Conservation (phyloP, 176 grass and related monocot species). For the Juncus inflexus region DNA sequence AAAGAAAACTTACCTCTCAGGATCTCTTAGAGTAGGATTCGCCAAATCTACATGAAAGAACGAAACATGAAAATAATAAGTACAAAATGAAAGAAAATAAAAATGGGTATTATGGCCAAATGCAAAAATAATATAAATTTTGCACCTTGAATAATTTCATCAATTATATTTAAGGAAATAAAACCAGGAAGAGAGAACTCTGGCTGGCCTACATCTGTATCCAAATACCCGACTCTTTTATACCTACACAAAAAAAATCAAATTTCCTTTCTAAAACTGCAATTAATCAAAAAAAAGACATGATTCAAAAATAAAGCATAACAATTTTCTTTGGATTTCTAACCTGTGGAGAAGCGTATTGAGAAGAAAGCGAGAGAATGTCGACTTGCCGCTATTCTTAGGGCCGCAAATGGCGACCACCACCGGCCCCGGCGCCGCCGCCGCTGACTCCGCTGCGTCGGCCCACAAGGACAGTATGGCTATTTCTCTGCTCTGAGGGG, state of each 20-base stretch:
- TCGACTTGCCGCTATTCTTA: no score
- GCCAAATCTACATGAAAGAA: conserved; percentile 59
- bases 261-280: not conserved
- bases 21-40: conserved; percentile 33
- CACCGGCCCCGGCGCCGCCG: no score
- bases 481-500: no score
- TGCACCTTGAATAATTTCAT: conserved; percentile 40
- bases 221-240: conserved; percentile 59
- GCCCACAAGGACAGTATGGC: no score
- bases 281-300: not conserved
- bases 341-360: conserved; percentile 71
- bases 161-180: conserved; percentile 57
- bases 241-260: conserved; percentile 31
- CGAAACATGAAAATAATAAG: conserved; percentile 11
- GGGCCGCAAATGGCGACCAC: no score
- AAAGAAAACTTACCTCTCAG: conserved; percentile 43
- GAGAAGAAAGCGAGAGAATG: conserved; percentile 66
- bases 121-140: not conserved
- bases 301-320: not conserved
- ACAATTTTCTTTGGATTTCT: not conserved
- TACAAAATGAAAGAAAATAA: conserved; percentile 5
- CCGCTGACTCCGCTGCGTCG: no score
- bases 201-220: conserved; percentile 82
- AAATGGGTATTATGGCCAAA: not conserved
- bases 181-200: conserved; percentile 77